Base-by-base conservation (phyloP, 2,329 filamentous ascomycete genomes). In the Pseudocercospora macadamiae region DNA sequence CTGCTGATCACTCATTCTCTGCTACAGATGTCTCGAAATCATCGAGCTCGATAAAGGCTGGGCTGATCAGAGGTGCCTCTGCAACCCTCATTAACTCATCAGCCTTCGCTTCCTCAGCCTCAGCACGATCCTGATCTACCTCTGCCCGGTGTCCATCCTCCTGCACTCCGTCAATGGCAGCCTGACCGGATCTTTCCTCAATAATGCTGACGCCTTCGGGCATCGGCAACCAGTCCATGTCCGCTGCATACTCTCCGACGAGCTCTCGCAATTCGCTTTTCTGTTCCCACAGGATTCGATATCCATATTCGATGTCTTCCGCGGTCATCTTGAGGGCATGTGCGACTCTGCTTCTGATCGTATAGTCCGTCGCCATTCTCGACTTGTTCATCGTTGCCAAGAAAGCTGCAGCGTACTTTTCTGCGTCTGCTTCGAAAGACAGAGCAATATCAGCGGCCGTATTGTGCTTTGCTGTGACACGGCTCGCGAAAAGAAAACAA, bases 401-500 rank as follows among this genome's bases (percentile, higher is more conserved):
- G 39, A 51, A 56, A 16, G 54, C 51, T 12, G 19, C 36, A 10
- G 57, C 51, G n/a, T 59, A 55, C 3, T 51, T n/a, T 14, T 55
- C 42, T 8, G 51, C 37, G 30, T 64, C 59, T 5, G 25, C n/a
- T 16, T 54, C 54, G 12, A 61, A 57, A 3, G 55, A 51, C 25
- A 10, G 34, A 3, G 60, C 55, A 14, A 63, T 57, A 3, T 54
- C 56, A 10, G 51, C 55, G 4, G 59, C 36, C 10, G 51, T 45
- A 18, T 57, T 59, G 6, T 23, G 19, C 18, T 58, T 54, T 3
- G 51, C 61, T 5, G 54, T 54, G 4, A 66, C 12, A 19, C 44
- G 39, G n/a, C 54, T 57, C 12, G 64, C 64, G 42, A 66, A 61
- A 25, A 59, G 59, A 47, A 66, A 64, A 39, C 64, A 64, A 4